phyloP scores from a whole-genome alignment of 2,329 filamentous ascomycete genomes.

The Teratosphaeria destructans region DNA sequence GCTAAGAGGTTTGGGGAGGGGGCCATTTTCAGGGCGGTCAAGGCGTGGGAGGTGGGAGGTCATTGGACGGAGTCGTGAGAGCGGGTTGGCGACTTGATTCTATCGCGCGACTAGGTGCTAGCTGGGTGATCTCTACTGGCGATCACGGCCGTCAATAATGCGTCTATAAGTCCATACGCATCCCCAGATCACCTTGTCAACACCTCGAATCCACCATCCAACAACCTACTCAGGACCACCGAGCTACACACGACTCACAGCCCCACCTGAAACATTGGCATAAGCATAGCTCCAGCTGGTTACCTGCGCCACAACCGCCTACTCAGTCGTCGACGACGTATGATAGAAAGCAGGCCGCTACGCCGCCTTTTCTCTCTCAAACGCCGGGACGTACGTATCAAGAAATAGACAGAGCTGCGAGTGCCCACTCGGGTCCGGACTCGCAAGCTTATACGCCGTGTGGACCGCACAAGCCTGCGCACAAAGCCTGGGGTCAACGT shows the following conservation, averaged over 20 bases:
- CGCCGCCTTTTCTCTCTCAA: not conserved
- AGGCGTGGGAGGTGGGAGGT: constrained; percentile 27
- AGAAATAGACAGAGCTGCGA: not conserved
- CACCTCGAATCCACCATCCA: no score
- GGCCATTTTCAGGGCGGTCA: constrained; percentile 25
- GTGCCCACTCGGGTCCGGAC: not conserved
- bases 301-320: not conserved
- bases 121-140: no score
- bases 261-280: not conserved
- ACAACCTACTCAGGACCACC: no score
- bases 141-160: no score
- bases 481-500: not conserved
- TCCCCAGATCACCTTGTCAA: no score
- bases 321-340: not conserved
- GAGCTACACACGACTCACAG: no score
- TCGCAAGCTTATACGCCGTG: not conserved
- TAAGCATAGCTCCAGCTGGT: not conserved
- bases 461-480: not conserved
- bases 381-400: not conserved
- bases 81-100: not conserved
- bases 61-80: constrained; percentile 11
- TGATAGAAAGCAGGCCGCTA: not conserved
- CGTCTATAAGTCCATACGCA: no score
- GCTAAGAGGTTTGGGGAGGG: constrained; percentile 26
- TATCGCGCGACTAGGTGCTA: no score